phyloP scores from a whole-genome alignment of 2,329 filamentous ascomycete species.

The Ophiostoma pallidulum region DNA sequence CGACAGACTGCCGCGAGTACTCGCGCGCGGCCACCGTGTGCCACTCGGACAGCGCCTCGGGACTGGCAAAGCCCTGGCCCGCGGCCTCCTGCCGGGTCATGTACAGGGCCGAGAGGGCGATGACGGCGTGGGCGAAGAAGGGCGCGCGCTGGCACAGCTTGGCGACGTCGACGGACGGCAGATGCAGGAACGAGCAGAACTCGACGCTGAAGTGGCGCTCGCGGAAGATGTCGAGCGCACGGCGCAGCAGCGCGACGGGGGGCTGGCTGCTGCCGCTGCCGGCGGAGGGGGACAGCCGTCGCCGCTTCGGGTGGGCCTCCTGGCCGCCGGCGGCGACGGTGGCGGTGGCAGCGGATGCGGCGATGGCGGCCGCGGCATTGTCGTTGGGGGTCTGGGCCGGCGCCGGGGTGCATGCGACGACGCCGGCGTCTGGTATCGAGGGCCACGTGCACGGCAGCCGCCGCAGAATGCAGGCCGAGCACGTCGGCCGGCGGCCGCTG shows the following conservation, averaged over 20 bases:
- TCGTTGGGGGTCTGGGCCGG: too few species aligned
- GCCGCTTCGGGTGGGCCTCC: not conserved
- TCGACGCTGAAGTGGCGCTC: slow-evolving; percentile 3
- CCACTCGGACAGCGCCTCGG: too few species aligned
- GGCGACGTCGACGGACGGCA: not conserved
- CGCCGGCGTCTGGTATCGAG: too few species aligned
- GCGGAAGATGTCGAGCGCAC: slow-evolving; percentile 1
- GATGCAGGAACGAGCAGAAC: slow-evolving; percentile 5
- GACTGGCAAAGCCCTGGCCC: not conserved
- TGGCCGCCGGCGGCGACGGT: not conserved
- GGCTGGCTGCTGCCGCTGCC: not conserved
- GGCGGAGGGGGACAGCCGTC: too few species aligned
- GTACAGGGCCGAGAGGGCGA: not conserved
- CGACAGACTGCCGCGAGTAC: too few species aligned
- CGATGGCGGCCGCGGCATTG: too few species aligned
- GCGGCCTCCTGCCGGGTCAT: not conserved
- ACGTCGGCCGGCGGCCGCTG: not conserved
- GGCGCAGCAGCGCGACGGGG: not conserved
- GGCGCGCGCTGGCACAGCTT: not conserved
- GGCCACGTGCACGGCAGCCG: not conserved
- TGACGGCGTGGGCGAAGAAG: not conserved
- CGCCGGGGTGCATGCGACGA: too few species aligned
- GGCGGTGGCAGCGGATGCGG: too few species aligned
- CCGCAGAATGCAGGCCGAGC: not conserved
- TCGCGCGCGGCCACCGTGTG: too few species aligned